A percentile compares a stretch with the other conserved stretches of the same genome.
Evolutionary conservation across 192 early-diverging fungal genomes (phyloP).

Genomic region (Coemansia sp.): DNA sequence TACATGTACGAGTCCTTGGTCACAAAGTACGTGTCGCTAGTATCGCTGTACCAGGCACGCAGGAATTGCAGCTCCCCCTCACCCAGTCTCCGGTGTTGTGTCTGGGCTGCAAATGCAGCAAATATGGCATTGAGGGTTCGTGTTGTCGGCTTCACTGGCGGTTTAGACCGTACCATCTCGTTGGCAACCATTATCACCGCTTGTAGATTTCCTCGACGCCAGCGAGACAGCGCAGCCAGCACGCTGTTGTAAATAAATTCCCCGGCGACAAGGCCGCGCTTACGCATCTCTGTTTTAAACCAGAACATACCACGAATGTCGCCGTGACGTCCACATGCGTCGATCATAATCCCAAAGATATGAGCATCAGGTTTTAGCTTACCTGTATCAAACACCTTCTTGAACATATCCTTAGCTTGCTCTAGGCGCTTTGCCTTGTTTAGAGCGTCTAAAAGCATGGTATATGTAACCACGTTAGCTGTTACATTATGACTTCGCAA

Average conservation of each 20-base stretch:
- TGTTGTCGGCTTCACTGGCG: slow-evolving; percentile 30
- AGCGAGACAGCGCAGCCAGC: slow-evolving; percentile 25
- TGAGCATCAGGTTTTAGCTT: slow-evolving; percentile 34
- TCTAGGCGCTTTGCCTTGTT: slow-evolving; percentile 42
- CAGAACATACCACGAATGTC: slow-evolving; percentile 26
- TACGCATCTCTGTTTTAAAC: slow-evolving; percentile 33
- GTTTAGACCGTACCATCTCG: slow-evolving; percentile 25
- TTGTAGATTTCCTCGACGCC: slow-evolving; percentile 24
- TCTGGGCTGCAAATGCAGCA: slow-evolving; percentile 33
- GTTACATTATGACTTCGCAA: slow-evolving; percentile 24
- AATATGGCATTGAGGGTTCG: slow-evolving; percentile 45
- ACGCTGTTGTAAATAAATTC: slow-evolving; percentile 46
- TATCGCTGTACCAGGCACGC: slow-evolving; percentile 37
- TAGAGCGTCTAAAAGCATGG: slow-evolving; percentile 42
- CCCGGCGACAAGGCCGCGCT: slow-evolving; percentile 9
- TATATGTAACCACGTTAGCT: slow-evolving; percentile 46
- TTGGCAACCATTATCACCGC: slow-evolving; percentile 14
- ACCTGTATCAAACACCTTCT: slow-evolving; percentile 12
- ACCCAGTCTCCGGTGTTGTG: slow-evolving; percentile 9
- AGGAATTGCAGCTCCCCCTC: slow-evolving; percentile 21
- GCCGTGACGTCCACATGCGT: slow-evolving; percentile 41
- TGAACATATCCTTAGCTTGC: slow-evolving; percentile 38
- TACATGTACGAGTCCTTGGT: slow-evolving; percentile 39
- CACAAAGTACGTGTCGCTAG: slow-evolving; percentile 31
- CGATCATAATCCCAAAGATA: slow-evolving; percentile 47